phyloP scores from a whole-genome alignment of 2,329 filamentous ascomycete genomes.

The Ceratocystis variospora region DNA sequence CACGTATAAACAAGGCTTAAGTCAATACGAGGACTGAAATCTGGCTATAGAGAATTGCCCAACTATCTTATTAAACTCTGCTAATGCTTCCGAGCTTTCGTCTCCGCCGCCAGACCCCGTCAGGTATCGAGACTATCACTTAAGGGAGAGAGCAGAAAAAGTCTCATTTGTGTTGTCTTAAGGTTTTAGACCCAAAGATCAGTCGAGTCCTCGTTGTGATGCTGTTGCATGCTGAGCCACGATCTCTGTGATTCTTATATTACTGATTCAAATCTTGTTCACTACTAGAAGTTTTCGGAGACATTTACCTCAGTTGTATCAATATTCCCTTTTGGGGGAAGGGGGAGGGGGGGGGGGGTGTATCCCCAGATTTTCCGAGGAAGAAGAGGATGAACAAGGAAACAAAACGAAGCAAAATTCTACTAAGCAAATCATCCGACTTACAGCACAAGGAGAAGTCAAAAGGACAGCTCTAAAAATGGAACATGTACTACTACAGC shows the following conservation, averaged over 20 bases:
- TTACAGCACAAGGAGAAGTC: neutral
- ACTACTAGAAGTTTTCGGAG: neutral
- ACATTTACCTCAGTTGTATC: neutral
- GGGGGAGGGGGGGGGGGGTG: neutral
- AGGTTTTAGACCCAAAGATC: too few relatives aligned
- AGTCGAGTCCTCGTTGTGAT: too few relatives aligned
- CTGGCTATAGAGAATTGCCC: neutral
- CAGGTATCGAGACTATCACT: too few relatives aligned
- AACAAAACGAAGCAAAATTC: neutral
- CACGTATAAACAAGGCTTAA: neutral
- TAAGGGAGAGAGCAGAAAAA: too few relatives aligned
- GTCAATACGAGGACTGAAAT: neutral
- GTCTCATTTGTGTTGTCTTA: too few relatives aligned
- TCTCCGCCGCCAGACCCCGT: too few relatives aligned
- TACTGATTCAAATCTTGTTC: neutral
- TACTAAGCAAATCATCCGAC: neutral
- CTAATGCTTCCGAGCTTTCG: too few relatives aligned
- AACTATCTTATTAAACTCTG: neutral
- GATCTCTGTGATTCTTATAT: neutral
- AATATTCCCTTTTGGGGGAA: neutral
- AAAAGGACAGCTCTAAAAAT: neutral
- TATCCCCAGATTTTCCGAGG: neutral
- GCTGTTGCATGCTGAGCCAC: neutral
- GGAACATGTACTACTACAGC: neutral
- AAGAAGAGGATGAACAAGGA: neutral